Evolutionary conservation across 2,329 filamentous ascomycete genomes (phyloP), one percentile per base, ranked within the genome.

Genomic region (Cladosporium sp.): DNA sequence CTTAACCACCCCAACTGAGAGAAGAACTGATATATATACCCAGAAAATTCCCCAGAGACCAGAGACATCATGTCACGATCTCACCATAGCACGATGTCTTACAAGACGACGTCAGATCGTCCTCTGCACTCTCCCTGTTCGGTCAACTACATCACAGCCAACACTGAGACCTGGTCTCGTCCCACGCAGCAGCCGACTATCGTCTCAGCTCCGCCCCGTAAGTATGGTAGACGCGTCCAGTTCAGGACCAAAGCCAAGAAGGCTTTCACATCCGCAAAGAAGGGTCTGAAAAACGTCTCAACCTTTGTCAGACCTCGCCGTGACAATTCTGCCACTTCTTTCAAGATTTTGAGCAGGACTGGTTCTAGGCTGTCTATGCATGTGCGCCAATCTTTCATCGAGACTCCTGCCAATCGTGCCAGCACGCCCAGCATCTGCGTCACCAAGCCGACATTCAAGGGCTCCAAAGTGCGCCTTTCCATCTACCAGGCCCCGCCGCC

Each of bases 361-460:
- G 28, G 34, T n/a, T 50, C 47, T 7, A 22, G 47, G 20, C 12
- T 50, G 28, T 50, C 47, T 5, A 50, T 37, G 47, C 17, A 37
- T n/a, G 47, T 37, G 30, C 28, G 47, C 17, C 28, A 50, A 28
- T 50, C 47, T 14, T 17, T 22, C 17, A 20, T 50, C 17, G 49
- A 51, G 36, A n/a, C n/a, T 54, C 22, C 22, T 17, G 8, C 11
- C 19, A 36, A 20, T 15, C 42, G 54, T 17, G 12, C 30, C 2
- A 38, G 30, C 42, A 56, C 54, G 19, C 54, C 54, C 5, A 39
- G 54, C 42, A 20, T 56, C 20, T 49, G 40, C 43, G n/a, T 47
- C 11, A 39, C 42, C 8, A 37, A 25, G 11, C 54, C 54, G 7
- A 49, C 42, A 2, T 30, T 38, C 42, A 36, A 34, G 8, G 51